Conservation (phyloP, 345 rosid genomes). For the Eutrema yunnanense region DNA sequence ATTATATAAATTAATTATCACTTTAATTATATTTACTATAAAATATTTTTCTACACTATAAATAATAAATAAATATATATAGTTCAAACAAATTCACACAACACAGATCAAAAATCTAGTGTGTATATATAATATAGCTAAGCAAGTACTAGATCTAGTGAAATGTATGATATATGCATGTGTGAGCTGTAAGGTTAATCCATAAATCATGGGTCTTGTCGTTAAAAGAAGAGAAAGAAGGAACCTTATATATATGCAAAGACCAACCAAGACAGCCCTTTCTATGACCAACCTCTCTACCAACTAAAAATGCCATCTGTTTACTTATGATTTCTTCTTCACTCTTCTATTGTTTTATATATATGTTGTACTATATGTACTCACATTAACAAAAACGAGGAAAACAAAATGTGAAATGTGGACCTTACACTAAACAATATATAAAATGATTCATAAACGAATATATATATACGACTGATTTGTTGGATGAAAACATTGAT, state of each 20-base stretch:
- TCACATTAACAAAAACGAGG: background rate
- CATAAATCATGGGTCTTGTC: conserved; percentile 26
- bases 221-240: conserved; percentile 30
- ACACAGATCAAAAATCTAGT: background rate
- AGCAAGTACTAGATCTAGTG: background rate
- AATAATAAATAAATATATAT: background rate
- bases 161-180: conserved; percentile 17
- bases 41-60: background rate
- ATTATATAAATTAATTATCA: too few species aligned
- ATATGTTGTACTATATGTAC: background rate
- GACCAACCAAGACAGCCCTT: conserved; percentile 29
- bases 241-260: conserved; percentile 20
- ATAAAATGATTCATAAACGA: background rate
- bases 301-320: conserved; percentile 22
- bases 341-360: background rate
- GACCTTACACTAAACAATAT: background rate
- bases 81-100: background rate
- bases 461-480: too few species aligned
- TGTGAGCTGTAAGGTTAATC: conserved; percentile 33
- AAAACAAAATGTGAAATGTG: background rate
- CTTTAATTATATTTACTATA: background rate
- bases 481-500: too few species aligned
- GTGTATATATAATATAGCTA: background rate
- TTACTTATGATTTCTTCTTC: conserved; percentile 22
- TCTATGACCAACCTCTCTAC: conserved; percentile 13